phyloP scores from a whole-genome alignment of 305 asterid species.

The Solanum hybrid region DNA sequence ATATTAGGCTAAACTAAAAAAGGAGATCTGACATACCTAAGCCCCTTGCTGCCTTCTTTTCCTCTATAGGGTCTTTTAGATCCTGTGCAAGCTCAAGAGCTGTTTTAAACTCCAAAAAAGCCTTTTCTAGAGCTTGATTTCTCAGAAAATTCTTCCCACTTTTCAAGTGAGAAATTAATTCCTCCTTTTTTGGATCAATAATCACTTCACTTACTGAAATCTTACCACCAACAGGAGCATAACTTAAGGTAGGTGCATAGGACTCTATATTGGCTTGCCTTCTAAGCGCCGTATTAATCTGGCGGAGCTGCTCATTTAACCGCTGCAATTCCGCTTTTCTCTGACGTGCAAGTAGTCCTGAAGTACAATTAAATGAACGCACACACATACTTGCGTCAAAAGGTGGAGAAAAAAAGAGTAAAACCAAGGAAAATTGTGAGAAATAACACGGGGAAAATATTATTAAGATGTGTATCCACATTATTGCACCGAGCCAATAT shows the following conservation, averaged over 20 bases:
- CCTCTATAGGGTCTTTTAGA: conserved; percentile 70
- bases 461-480: not conserved
- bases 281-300: conserved; percentile 79
- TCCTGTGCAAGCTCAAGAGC: conserved; percentile 82
- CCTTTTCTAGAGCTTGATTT: conserved; percentile 79
- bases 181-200: conserved; percentile 77
- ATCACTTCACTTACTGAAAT: conserved; percentile 71
- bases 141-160: conserved; percentile 76
- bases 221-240: conserved; percentile 41
- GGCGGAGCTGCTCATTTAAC: conserved; percentile 88
- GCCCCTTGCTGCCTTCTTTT: conserved; percentile 98
- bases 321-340: conserved; percentile 76
- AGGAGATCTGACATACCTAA: conserved; percentile 43
- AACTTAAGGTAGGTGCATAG: conserved; percentile 26
- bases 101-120: conserved; percentile 69
- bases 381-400: not conserved
- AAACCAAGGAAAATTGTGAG: not conserved
- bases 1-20: not conserved
- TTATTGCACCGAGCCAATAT: not conserved
- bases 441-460: not conserved
- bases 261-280: conserved; percentile 98
- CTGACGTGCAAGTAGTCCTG: conserved; percentile 86
- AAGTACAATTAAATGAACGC: not conserved
- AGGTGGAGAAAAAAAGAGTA: not conserved
- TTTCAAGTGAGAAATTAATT: conserved; percentile 61